Conservation (phyloP, 192 early-diverging fungal genomes). For the Phycomyces nitens region DNA sequence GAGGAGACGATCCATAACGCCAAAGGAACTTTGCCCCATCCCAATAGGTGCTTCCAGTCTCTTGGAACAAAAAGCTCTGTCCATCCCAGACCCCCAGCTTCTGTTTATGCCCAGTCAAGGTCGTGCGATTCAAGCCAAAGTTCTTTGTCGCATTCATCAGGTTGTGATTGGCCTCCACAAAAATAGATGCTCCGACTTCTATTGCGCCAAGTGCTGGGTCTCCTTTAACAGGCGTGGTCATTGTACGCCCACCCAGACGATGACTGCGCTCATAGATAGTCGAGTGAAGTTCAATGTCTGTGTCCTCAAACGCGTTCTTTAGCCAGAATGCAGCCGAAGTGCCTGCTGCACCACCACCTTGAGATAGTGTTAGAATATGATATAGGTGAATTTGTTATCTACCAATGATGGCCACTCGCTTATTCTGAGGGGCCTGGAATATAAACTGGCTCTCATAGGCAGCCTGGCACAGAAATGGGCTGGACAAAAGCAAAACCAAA, state of each 20-base stretch:
- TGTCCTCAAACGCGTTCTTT: constrained; percentile 18
- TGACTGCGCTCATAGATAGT: constrained; percentile 54
- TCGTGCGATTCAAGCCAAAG: constrained; percentile 45
- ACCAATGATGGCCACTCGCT: constrained; percentile 48
- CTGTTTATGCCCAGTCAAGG: constrained; percentile 4
- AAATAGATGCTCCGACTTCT: constrained; percentile 64
- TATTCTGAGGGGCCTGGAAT: not conserved
- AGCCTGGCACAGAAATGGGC: too few relatives aligned
- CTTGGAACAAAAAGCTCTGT: constrained; percentile 47
- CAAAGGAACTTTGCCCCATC: constrained; percentile 37
- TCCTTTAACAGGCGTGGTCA: constrained; percentile 24
- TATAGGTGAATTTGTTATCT: too few relatives aligned
- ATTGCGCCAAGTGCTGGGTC: constrained; percentile 30
- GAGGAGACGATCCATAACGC: constrained; percentile 43
- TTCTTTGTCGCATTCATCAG: constrained; percentile 46
- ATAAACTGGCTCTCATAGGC: too few relatives aligned
- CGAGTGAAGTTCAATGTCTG: constrained; percentile 33
- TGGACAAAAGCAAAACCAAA: too few relatives aligned
- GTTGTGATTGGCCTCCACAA: constrained; percentile 55
- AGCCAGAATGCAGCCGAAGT: constrained; percentile 50
- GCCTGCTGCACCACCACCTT: constrained; percentile 54
- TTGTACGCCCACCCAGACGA: constrained; percentile 53
- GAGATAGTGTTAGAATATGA: not conserved
- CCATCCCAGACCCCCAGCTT: constrained; percentile 48
- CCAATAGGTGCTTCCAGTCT: constrained; percentile 41